Evolutionary conservation across 2,329 filamentous ascomycete genomes (phyloP).

Genomic region (Neonectria punicea): DNA sequence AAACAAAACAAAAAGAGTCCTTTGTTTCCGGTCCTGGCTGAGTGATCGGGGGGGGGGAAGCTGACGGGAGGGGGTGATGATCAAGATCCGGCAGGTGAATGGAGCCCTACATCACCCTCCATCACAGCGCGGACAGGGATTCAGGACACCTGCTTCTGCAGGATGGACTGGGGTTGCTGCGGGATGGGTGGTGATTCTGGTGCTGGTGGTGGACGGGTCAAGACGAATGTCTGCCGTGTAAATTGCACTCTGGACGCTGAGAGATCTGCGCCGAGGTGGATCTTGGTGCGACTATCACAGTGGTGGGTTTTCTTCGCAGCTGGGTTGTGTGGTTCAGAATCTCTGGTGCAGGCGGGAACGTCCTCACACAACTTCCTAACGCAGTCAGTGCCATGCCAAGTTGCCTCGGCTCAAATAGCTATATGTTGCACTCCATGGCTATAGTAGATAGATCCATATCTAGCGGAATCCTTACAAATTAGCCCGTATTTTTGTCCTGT

Average conservation of each 20-base stretch:
- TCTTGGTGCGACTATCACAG: neutral
- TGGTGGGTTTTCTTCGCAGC: neutral
- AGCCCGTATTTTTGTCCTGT: neutral
- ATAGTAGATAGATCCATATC: neutral
- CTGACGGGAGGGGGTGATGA: neutral
- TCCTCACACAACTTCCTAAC: neutral
- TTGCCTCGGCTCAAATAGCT: neutral
- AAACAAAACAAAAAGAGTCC: neutral
- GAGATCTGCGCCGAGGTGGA: neutral
- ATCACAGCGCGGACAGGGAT: neutral
- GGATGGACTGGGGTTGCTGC: neutral
- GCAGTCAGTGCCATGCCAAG: neutral
- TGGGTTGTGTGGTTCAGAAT: neutral
- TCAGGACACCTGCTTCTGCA: neutral
- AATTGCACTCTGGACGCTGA: neutral
- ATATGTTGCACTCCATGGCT: neutral
- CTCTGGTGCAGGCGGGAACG: neutral
- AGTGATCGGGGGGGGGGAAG: neutral
- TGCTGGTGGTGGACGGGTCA: neutral
- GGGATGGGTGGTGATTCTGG: neutral
- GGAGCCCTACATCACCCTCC: neutral
- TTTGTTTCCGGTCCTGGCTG: neutral
- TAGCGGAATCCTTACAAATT: neutral
- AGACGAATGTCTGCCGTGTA: neutral
- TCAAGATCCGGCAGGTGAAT: constrained; percentile 19